Evolutionary conservation across 495 filamentous ascomycete species (phyloP), one percentile per base, ranked within the genome.

Genomic region (Neurospora sp.): DNA sequence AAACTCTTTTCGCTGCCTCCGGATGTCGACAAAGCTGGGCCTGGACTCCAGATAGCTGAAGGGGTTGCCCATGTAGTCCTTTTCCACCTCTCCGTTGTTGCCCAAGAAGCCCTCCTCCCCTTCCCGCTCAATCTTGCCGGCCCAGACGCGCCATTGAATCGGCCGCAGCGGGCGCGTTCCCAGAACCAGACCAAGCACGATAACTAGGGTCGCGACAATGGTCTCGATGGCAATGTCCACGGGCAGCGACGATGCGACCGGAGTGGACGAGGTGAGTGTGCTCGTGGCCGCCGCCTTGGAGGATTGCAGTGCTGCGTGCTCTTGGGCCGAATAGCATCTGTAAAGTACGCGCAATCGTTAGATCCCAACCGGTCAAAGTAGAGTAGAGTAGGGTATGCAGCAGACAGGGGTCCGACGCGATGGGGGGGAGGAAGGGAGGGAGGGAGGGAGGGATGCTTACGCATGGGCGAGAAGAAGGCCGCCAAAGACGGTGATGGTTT

Each of bases 261-360:
- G 70, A 71, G 75, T 75, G 3, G 80, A 77, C 72, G 82, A 77
- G 45, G 83, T 77, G 9, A 86, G 78, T 35, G 87, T 85, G 70
- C 87, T 80, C 70, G 84, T 74, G 40, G 87, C 83, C 59, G 87
- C 80, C 70, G 86, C 82, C 71, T 81, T 81, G 75, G 85, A 87
- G 65, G 89, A 88, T 77, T 88, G 88, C 70, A 94, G 86, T 16
- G 89, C 85, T 48, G 92, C 90, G 80, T 94, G 91, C 82, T 96
- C 93, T 75, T 94, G 90, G 48, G 93, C 92, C 70, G 93, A 96
- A 82, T 94, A 96, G 80, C 91, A 93, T 69, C 93, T 95, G 73
- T 16, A 65, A 35, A 27, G 0, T 18, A 7, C 53, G 27, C 53
- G 10, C 14, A 27, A 18, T 65, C 3, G 27, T 65, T 4, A 65